phyloP scores from a whole-genome alignment of 1,284 basidiomycete genomes.

The Vanrija humicola region DNA sequence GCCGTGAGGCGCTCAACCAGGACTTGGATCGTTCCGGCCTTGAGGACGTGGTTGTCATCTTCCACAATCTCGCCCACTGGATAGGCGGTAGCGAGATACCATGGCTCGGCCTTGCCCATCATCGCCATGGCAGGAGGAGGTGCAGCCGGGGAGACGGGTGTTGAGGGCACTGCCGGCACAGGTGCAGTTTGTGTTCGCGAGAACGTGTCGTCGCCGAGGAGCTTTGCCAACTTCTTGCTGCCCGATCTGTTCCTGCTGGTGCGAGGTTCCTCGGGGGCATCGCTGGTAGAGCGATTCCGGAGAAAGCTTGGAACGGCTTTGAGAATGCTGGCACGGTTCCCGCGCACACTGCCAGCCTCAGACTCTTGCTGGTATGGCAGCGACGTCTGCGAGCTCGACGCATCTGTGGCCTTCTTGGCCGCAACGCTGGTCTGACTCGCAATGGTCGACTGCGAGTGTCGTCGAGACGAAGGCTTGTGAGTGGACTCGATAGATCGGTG shows the following conservation, averaged over 20 bases:
- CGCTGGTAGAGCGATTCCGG: constrained; percentile 27
- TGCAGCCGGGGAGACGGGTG: background rate
- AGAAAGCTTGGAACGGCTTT: constrained; percentile 33
- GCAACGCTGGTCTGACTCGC: constrained; percentile 24
- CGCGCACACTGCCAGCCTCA: constrained; percentile 28
- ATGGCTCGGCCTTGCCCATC: constrained; percentile 37
- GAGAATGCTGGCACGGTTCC: constrained; percentile 37
- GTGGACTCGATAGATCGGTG: background rate
- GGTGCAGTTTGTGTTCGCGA: background rate
- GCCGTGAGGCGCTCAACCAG: constrained; percentile 85
- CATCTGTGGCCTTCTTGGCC: constrained; percentile 12
- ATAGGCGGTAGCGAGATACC: constrained; percentile 81
- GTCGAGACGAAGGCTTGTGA: constrained; percentile 5
- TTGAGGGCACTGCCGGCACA: background rate
- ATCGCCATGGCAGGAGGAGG: constrained; percentile 3
- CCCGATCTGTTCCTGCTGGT: constrained; percentile 14
- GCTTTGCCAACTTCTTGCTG: constrained; percentile 61
- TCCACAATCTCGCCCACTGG: constrained; percentile 74
- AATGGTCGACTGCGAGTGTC: constrained; percentile 17
- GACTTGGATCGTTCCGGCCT: constrained; percentile 80
- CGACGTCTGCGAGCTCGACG: constrained; percentile 37
- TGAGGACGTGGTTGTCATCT: constrained; percentile 74
- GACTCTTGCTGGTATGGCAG: constrained; percentile 31
- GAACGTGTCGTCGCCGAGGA: constrained; percentile 66
- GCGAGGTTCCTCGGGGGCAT: constrained; percentile 3